These are phyloP conservation scores for Russula olivacea DNA, from an alignment of 768 basidiomycete genomes.

Conservation along the genomic window DNA sequence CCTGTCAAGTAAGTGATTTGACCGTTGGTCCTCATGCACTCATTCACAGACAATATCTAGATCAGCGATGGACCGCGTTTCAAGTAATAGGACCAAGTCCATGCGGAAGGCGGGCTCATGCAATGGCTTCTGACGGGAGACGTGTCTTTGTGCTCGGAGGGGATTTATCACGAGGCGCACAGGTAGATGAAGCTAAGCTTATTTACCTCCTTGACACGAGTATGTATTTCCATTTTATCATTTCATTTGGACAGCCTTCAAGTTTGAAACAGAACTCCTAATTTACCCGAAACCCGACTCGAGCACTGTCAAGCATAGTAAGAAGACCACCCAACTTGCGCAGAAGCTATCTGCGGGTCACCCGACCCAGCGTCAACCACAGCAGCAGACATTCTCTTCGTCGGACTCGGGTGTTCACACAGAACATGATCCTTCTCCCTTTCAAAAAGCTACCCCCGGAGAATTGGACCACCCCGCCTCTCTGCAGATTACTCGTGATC, in stretches of 20 bases:
- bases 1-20: constrained; percentile 74
- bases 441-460: constrained; percentile 29
- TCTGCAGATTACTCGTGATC: no score
- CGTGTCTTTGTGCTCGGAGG: constrained; percentile 93
- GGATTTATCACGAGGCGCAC: constrained; percentile 70
- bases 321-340: constrained; percentile 26
- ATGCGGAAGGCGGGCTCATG: constrained; percentile 86
- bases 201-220: constrained; percentile 94
- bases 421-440: constrained; percentile 4
- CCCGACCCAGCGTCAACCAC: constrained; percentile 15
- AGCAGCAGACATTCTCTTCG: no score
- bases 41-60: constrained; percentile 38
- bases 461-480: constrained; percentile 22
- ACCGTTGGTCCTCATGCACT: background rate
- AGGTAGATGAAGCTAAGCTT: constrained; percentile 69
- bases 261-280: constrained; percentile 61
- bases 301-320: constrained; percentile 39
- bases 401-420: constrained; percentile 25
- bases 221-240: constrained; percentile 38
- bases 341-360: constrained; percentile 44
- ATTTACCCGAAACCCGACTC: constrained; percentile 70
- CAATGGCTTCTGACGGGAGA: constrained; percentile 88
- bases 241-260: background rate
- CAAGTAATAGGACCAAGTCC: constrained; percentile 99
- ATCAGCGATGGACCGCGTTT: constrained; percentile 99